A percentile compares a stretch with the other conserved stretches of the same genome.
Evolutionary conservation across 345 rosid genomes (phyloP).

Genomic region (Eucalyptus dawsonii): DNA sequence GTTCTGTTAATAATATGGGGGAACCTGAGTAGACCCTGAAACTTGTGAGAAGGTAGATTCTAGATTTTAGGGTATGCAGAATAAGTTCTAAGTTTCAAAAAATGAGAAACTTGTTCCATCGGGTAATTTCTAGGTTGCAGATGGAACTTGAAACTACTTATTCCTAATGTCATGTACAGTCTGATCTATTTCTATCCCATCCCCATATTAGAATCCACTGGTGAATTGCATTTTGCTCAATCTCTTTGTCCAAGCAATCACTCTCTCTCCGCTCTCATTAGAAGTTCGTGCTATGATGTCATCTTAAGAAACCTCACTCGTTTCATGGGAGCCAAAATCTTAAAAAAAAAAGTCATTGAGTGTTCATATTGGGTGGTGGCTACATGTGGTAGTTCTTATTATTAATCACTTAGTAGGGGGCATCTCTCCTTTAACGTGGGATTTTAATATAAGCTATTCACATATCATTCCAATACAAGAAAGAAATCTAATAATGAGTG

Average conservation of each 20-base stretch:
- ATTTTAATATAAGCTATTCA: neutral
- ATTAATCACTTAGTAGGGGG: neutral
- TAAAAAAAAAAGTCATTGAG: neutral
- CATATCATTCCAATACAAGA: neutral
- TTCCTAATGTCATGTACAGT: neutral
- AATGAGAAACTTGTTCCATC: too few species aligned
- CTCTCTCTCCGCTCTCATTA: neutral
- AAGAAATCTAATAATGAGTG: neutral
- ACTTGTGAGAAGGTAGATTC: too few species aligned
- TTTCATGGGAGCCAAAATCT: neutral
- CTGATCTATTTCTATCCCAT: fast-evolving
- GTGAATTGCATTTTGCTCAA: neutral
- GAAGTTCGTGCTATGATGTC: neutral
- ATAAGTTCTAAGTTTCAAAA: too few species aligned
- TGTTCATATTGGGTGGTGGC: neutral
- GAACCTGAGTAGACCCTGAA: too few species aligned
- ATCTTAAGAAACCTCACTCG: neutral
- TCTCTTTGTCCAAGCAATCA: neutral
- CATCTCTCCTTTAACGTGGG: neutral
- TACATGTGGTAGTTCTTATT: neutral
- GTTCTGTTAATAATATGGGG: too few species aligned
- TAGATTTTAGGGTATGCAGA: too few species aligned
- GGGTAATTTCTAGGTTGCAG: too few species aligned
- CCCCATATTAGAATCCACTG: neutral
- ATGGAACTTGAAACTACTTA: too few species aligned